Base-by-base conservation (phyloP, 768 basidiomycete genomes). In the Boletus rubescentipes region DNA sequence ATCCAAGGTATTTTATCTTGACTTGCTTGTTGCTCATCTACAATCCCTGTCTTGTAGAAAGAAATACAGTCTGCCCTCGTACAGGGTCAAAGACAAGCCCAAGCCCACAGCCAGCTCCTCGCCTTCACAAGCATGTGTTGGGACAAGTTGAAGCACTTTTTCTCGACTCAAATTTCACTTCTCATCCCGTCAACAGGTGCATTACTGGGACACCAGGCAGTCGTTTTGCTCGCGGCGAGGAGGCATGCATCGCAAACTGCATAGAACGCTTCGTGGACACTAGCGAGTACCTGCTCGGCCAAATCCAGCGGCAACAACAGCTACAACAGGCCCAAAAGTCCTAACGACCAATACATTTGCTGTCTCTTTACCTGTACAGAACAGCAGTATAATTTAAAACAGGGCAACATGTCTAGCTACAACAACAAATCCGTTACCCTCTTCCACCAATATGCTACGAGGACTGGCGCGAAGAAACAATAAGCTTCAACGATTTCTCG, bases 211-310 rank as follows among this genome's bases (percentile, higher is more conserved):
- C 83, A 16, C 88, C 91, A 12, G 87, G 87, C 9, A 87, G 83
- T 12, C 76, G 83, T 29, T 93, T 96, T 71, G 87, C 90, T 20
- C 77, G 86, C 45, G 74, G 81, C 37, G 95, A 98, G 73, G 84
- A 88, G 63, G 77, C 75, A 51, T 98, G 95, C 68, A 79, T 98
- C 45, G 75, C 79, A 49, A 94, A 95, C 72, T 97, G 95, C 66
- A 93, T 96, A 46, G 91, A 91, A 53, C 79, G 94, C 53, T 98
- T 97, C 75, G 75, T 98, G 62, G 95, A 98, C 74, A 83, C 86
- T 35, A 89, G 85, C 65, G 71, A 93, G 38, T 90, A 83, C 73
- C 80, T 98, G 77, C 86, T 97, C 53, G 82, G 83, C 58, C 79
- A 82, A 62, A 73, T 87, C 32, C 72, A 78, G 39, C 72, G 75